phyloP scores from a whole-genome alignment of 306 rosid genomes.

The Styphnolobium japonicum region DNA sequence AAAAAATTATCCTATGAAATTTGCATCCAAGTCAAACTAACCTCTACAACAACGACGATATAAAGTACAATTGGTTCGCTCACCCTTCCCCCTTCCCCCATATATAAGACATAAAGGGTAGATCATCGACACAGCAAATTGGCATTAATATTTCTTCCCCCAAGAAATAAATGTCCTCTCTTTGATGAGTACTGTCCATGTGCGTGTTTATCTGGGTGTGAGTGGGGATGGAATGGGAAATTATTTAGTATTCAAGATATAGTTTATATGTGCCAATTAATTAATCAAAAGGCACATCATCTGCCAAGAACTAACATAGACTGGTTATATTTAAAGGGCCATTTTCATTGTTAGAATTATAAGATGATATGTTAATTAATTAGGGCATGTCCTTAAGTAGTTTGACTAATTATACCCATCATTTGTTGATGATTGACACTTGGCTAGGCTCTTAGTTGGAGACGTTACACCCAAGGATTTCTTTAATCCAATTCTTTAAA shows the following conservation, averaged over 20 bases:
- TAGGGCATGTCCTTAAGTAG: not conserved
- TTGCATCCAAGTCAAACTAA: too few relatives aligned
- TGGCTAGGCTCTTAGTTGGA: constrained; percentile 35
- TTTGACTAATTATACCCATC: constrained; percentile 21
- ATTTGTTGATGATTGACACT: constrained; percentile 42
- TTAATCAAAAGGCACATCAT: not conserved
- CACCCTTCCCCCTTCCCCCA: too few relatives aligned
- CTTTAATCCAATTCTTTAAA: constrained; percentile 21
- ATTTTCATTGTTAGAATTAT: not conserved
- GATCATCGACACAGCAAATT: too few relatives aligned
- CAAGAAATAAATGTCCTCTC: not conserved
- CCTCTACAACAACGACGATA: too few relatives aligned
- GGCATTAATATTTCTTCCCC: not conserved
- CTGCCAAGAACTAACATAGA: not conserved
- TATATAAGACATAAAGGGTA: too few relatives aligned
- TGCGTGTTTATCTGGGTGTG: not conserved
- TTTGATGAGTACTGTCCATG: not conserved
- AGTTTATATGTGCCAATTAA: not conserved
- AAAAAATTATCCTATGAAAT: too few relatives aligned
- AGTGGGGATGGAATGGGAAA: not conserved
- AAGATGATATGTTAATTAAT: constrained; percentile 22
- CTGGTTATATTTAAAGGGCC: not conserved
- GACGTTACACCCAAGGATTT: not conserved
- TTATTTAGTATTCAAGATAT: not conserved
- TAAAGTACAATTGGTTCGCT: too few relatives aligned